Evolutionary conservation across 1,284 basidiomycete species (phyloP), one percentile per base, ranked within the genome.

Genomic region (Ustilago xerochloae): DNA sequence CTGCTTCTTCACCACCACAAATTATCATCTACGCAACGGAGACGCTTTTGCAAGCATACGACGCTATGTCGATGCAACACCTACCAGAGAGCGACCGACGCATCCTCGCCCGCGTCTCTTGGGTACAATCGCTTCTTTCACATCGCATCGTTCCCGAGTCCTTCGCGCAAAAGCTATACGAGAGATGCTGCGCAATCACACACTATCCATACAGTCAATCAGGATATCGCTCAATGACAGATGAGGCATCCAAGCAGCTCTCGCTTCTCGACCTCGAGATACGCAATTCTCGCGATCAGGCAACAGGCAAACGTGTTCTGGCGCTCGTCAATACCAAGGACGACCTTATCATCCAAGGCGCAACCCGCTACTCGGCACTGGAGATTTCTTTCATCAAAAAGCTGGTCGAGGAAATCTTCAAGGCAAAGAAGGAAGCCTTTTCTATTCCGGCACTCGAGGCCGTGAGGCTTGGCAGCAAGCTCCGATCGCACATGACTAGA

Each of bases 341-440:
- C 2, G 81, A 81, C 53, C 35, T 36, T 15, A 45, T 81, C 20
- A 77, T 81, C 10, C 65, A 80, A 48, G 36, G 66, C 30, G 81
- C 80, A 4, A 81, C 80, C 9, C 66, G 77, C 7, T 81, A 81
- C 61, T 63, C 74, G 8, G 38, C 76, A 3, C 20, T 47, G 6
- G 81, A 81, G 59, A 69, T 83, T 26, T 62, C 59, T 2, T 75
- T 67, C 33, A 70, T 83, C 55, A 79, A 77, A 32, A 70, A 68
- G 29, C 43, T 83, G 13, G 73, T 95, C 41, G 91, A 94, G 78
- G 91, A 91, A 85, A 94, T 95, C 78, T 91, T 94, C 88, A 87
- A 91, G 13, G 91, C 93, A 9, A 89, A 90, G 8, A 88, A 88
- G 41, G 89, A 91, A 76, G 86, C 90, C 0, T 95, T 88, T 82